Evolutionary conservation across 441 rosid genomes (phyloP).

Genomic region (Erodium texanum): DNA sequence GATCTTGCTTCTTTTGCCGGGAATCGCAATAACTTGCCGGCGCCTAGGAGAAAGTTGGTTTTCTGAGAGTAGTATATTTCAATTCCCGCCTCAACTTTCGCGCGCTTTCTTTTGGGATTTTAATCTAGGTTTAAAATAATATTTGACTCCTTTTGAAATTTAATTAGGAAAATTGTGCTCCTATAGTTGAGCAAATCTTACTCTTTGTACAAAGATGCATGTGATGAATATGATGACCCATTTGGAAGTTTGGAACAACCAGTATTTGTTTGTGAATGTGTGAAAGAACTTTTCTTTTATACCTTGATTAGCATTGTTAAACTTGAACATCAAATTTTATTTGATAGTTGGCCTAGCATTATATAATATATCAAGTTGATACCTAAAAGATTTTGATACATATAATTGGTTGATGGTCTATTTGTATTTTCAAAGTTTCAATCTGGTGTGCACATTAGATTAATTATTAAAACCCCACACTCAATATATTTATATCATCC

Average conservation of each 20-base stretch:
- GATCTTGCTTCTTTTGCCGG: constrained; percentile 43
- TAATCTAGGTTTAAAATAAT: not conserved
- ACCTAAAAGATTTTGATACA: no score
- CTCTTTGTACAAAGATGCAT: not conserved
- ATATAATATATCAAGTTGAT: no score
- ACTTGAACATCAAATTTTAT: no score
- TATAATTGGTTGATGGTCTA: no score
- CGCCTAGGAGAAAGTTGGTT: constrained; percentile 50
- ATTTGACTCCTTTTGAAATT: not conserved
- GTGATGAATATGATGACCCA: not conserved
- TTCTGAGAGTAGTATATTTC: constrained; percentile 32
- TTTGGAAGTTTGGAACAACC: not conserved
- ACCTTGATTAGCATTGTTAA: no score
- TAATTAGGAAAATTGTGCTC: not conserved
- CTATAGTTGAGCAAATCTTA: not conserved
- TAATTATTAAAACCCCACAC: no score
- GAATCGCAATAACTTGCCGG: constrained; percentile 15
- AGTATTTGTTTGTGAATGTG: not conserved
- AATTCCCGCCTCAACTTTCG: not conserved
- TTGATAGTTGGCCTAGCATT: no score
- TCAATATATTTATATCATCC: no score
- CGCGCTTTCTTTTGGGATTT: not conserved
- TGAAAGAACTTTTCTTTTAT: no score
- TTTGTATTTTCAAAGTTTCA: no score
- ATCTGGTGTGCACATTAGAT: no score